Conservation (phyloP, 2,329 filamentous ascomycete species). For the Penicillium sp. region DNA sequence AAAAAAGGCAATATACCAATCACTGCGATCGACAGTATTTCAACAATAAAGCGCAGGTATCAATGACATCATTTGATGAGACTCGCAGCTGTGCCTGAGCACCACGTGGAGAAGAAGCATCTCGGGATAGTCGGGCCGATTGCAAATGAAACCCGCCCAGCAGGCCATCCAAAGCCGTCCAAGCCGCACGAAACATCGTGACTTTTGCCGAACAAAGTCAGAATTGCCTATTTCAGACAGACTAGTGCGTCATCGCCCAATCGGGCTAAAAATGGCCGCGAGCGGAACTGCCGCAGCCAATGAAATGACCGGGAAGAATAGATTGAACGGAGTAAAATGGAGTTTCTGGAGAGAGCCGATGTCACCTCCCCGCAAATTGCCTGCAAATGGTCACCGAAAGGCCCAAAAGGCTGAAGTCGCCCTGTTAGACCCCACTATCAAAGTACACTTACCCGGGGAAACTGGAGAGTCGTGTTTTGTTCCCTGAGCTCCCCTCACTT, state of each 20-base stretch:
- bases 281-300: neutral
- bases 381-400: slow-evolving; percentile 19
- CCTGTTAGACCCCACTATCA: slow-evolving; percentile 8
- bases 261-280: slow-evolving; percentile 3
- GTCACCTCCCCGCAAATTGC: slow-evolving; percentile 13
- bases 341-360: neutral
- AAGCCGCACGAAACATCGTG: neutral
- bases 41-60: too few species aligned
- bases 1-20: neutral
- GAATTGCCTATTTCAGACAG: neutral
- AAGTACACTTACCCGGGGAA: slow-evolving; percentile 15
- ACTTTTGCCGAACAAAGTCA: neutral
- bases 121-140: neutral
- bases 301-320: neutral
- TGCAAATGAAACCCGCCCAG: neutral
- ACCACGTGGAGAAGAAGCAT: too few species aligned
- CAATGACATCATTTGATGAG: too few species aligned
- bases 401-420: slow-evolving; percentile 3
- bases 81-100: too few species aligned
- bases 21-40: too few species aligned
- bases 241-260: slow-evolving; percentile 4
- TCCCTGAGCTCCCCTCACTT: slow-evolving; percentile 3
- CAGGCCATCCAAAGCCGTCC: neutral
- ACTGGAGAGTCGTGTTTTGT: slow-evolving; percentile 1
- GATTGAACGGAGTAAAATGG: neutral